Conservation (phyloP, 495 filamentous ascomycete genomes). For the Durotheca rogersii region DNA sequence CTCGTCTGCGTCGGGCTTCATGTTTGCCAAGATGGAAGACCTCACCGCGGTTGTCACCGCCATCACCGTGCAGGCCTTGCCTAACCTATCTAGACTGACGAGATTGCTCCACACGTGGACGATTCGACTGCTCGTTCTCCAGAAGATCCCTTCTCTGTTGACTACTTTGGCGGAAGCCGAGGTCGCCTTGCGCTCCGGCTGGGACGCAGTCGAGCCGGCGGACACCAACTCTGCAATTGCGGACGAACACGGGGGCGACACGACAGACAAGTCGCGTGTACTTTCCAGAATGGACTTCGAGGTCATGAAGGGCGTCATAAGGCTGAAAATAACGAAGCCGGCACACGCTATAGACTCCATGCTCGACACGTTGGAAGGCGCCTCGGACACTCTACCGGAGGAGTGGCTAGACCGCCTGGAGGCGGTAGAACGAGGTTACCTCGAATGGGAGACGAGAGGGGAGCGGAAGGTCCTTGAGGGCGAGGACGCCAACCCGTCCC, state of each 20-base stretch:
- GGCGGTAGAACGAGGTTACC: slow-evolving; percentile 73
- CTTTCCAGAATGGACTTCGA: slow-evolving; percentile 57
- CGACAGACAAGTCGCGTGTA: slow-evolving; percentile 8
- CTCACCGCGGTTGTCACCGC: slow-evolving; percentile 87
- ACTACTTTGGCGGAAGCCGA: slow-evolving; percentile 64
- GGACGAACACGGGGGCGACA: not conserved
- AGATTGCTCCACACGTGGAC: slow-evolving; percentile 72
- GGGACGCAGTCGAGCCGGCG: slow-evolving; percentile 54
- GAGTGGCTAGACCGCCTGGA: slow-evolving; percentile 86
- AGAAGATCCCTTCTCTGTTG: slow-evolving; percentile 68
- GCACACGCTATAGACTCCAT: slow-evolving; percentile 77
- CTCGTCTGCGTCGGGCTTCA: slow-evolving; percentile 48
- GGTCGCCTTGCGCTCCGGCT: slow-evolving; percentile 61
- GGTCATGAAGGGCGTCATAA: slow-evolving; percentile 63
- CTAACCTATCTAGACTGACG: slow-evolving; percentile 71
- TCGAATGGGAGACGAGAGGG: slow-evolving; percentile 63
- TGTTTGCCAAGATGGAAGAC: slow-evolving; percentile 65
- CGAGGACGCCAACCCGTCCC: slow-evolving; percentile 27
- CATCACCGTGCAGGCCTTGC: slow-evolving; percentile 81
- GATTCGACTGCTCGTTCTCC: slow-evolving; percentile 70
- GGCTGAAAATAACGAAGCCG: slow-evolving; percentile 65
- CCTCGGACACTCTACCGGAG: slow-evolving; percentile 79
- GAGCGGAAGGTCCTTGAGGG: slow-evolving; percentile 43
- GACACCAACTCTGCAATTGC: slow-evolving; percentile 24
- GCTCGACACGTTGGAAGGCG: slow-evolving; percentile 81